A percentile compares a stretch with the other conserved stretches of the same genome.
Conservation (phyloP, 305 asterid species). For the Caryopteris hybrid region DNA sequence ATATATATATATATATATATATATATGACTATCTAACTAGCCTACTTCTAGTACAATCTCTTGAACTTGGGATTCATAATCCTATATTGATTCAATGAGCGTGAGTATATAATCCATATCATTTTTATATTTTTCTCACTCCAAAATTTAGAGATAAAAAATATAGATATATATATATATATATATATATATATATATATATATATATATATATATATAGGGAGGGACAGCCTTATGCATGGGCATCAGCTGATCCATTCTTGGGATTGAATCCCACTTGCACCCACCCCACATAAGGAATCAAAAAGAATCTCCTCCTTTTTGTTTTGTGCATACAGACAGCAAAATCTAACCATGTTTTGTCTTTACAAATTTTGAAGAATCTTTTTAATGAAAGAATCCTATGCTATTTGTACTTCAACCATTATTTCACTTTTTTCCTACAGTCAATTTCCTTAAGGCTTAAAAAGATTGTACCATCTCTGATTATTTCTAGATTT, state of each 20-base stretch:
- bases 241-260: conserved; percentile 18
- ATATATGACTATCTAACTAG: too few species aligned
- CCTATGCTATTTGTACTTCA: conserved; percentile 30
- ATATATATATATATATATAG: neutral
- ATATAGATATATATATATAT: too few species aligned
- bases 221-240: conserved; percentile 7
- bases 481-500: neutral
- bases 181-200: too few species aligned
- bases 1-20: too few species aligned
- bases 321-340: conserved; percentile 30
- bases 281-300: conserved; percentile 33
- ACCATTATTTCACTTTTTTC: neutral
- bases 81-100: too few species aligned
- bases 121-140: too few species aligned
- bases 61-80: too few species aligned
- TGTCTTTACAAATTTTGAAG: conserved; percentile 18
- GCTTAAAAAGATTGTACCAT: neutral
- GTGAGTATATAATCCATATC: too few species aligned
- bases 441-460: neutral
- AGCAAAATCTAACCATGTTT: conserved; percentile 19
- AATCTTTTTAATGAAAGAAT: conserved; percentile 27
- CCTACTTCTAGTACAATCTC: too few species aligned
- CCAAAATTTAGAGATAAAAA: too few species aligned
- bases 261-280: conserved; percentile 56
- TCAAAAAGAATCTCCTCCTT: conserved; percentile 40